These are phyloP conservation scores for Eucalyptus cloeziana DNA, from an alignment of 345 rosid genomes.

Conservation along the genomic window DNA sequence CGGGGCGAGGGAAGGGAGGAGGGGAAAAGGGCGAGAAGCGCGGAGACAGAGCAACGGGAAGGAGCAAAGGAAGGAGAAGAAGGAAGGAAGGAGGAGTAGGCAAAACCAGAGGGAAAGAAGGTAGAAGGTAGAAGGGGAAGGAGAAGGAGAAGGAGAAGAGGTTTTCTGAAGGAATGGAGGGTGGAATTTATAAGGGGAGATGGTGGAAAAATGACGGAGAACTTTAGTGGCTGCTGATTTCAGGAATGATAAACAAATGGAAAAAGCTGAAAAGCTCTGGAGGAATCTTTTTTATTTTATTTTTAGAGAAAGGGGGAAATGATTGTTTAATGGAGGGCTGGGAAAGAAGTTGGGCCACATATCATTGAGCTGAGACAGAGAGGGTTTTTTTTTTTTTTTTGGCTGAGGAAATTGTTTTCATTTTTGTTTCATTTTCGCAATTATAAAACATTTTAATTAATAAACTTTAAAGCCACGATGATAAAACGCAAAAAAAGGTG, in stretches of 20 bases:
- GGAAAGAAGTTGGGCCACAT: not conserved
- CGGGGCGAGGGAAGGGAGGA: not conserved
- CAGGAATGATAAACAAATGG: not conserved
- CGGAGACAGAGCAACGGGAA: not conserved
- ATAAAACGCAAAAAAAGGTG: not conserved
- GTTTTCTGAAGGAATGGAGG: not conserved
- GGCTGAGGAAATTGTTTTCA: not conserved
- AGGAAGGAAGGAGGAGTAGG: not conserved
- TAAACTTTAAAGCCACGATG: not conserved
- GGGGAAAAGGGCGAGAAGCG: not conserved
- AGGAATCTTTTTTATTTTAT: not conserved
- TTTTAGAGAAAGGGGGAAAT: not conserved
- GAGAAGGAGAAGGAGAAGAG: not conserved
- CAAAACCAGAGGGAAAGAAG: not conserved
- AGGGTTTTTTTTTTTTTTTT: not conserved
- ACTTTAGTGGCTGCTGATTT: not conserved
- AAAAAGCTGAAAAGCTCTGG: not conserved
- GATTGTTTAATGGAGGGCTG: not conserved
- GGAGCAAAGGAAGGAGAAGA: not conserved
- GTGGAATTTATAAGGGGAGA: constrained; percentile 6
- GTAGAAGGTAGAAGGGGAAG: too few relatives aligned
- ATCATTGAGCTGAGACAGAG: not conserved
- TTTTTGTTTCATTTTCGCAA: not conserved
- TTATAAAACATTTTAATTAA: not conserved
- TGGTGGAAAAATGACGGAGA: not conserved